Conservation (phyloP, 305 asterid species). For the Salvia sclarea region DNA sequence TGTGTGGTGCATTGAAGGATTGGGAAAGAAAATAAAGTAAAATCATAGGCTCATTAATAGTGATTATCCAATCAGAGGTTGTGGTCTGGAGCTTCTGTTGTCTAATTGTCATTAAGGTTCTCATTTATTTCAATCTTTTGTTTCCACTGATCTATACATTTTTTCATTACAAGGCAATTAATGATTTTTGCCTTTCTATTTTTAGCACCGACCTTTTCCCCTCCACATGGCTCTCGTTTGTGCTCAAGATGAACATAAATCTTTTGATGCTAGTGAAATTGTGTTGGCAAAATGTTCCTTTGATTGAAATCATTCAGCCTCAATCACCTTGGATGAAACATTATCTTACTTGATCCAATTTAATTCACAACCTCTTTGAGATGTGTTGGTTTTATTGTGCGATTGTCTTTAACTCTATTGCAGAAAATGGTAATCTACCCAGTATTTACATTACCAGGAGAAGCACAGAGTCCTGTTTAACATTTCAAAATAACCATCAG, state of each 20-base stretch:
- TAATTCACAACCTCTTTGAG: neutral
- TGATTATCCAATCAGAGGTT: neutral
- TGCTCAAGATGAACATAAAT: slow-evolving; percentile 12
- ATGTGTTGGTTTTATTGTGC: neutral
- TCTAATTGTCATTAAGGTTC: neutral
- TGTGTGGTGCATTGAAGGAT: neutral
- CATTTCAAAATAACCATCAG: slow-evolving; percentile 15
- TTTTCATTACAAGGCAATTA: slow-evolving; percentile 9
- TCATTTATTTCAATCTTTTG: neutral
- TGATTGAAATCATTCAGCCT: slow-evolving; percentile 13
- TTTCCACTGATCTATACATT: neutral
- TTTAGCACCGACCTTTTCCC: slow-evolving; percentile 10
- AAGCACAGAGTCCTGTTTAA: slow-evolving; percentile 8
- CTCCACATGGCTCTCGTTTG: slow-evolving; percentile 4
- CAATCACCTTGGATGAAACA: neutral
- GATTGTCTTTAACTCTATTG: neutral
- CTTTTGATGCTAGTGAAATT: neutral
- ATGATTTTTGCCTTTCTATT: slow-evolving; percentile 4
- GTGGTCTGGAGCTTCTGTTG: neutral
- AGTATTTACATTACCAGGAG: neutral
- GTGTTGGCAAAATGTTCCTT: slow-evolving; percentile 1
- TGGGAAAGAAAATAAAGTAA: neutral
- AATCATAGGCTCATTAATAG: neutral
- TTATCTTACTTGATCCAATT: slow-evolving; percentile 7
- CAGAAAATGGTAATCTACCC: neutral